These are phyloP conservation scores for Fraxinus quadrangulata DNA, from an alignment of 257 asterid genomes.

Conservation along the genomic window DNA sequence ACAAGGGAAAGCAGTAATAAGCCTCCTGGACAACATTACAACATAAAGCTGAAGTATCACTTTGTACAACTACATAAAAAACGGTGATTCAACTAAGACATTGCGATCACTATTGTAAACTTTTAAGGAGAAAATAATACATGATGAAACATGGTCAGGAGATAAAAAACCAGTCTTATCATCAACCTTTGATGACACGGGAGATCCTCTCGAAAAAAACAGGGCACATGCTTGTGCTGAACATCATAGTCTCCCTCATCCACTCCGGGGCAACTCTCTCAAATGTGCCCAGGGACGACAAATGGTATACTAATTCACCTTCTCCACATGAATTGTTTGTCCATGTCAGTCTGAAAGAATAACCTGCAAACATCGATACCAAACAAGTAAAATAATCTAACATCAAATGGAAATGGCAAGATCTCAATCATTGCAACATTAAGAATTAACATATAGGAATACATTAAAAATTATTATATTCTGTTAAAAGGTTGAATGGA, in stretches of 20 bases:
- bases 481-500: neutral
- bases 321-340: constrained; percentile 50
- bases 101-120: neutral
- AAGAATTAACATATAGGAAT: neutral
- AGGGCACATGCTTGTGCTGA: constrained; percentile 71
- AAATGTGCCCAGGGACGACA: constrained; percentile 70
- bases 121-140: neutral
- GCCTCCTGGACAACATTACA: neutral
- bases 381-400: neutral
- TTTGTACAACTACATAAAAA: neutral
- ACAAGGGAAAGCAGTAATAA: neutral
- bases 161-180: neutral
- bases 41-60: neutral
- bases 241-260: constrained; percentile 73
- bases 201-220: constrained; percentile 69
- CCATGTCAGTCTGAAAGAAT: constrained; percentile 77
- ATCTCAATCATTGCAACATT: constrained; percentile 2
- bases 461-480: neutral
- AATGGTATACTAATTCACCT: constrained; percentile 57
- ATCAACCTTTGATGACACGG: constrained; percentile 47
- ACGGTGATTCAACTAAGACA: neutral
- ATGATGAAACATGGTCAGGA: neutral
- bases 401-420: constrained; percentile 3
- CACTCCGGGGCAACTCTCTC: constrained; percentile 85
- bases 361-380: constrained; percentile 50